phyloP scores from a whole-genome alignment of 345 rosid species.

The Cardiospermum halicacabum region DNA sequence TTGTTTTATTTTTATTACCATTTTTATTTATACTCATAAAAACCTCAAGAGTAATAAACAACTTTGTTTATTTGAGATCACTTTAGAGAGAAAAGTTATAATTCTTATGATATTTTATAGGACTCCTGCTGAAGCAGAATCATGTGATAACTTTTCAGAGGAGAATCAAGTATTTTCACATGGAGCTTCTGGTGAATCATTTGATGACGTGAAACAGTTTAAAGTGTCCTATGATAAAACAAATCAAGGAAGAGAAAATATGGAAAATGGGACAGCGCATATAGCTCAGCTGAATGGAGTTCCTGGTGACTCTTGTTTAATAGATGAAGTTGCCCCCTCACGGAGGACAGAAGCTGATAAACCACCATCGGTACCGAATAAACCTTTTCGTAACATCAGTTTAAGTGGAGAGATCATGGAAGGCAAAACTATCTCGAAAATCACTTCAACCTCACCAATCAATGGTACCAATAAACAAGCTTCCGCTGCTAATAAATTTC shows the following conservation, averaged over 20 bases:
- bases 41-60: not conserved
- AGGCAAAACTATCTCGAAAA: slow-evolving; percentile 24
- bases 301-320: slow-evolving; percentile 41
- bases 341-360: slow-evolving; percentile 22
- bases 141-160: slow-evolving; percentile 16
- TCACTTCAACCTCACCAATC: slow-evolving; percentile 26
- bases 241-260: slow-evolving; percentile 32
- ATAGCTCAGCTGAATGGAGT: slow-evolving; percentile 43
- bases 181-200: slow-evolving; percentile 27
- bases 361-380: slow-evolving; percentile 28
- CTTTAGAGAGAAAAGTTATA: slow-evolving; percentile 8
- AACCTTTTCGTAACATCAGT: slow-evolving; percentile 16
- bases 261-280: slow-evolving; percentile 35
- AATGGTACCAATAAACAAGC: slow-evolving; percentile 13
- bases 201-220: slow-evolving; percentile 49
- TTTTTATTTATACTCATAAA: not conserved
- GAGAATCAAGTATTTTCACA: slow-evolving; percentile 30
- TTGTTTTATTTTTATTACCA: not conserved
- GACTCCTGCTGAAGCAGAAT: slow-evolving; percentile 31
- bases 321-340: slow-evolving; percentile 35
- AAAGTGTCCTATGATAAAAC: slow-evolving; percentile 43
- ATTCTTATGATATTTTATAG: slow-evolving; percentile 26
- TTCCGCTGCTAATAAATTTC: slow-evolving; percentile 17
- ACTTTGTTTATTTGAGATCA: not conserved
- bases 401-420: slow-evolving; percentile 21